Percentiles rank a stretch among this genome's conserved stretches.
phyloP scores from a whole-genome alignment of 2,329 filamentous ascomycete species.

The Colletotrichum phormii region DNA sequence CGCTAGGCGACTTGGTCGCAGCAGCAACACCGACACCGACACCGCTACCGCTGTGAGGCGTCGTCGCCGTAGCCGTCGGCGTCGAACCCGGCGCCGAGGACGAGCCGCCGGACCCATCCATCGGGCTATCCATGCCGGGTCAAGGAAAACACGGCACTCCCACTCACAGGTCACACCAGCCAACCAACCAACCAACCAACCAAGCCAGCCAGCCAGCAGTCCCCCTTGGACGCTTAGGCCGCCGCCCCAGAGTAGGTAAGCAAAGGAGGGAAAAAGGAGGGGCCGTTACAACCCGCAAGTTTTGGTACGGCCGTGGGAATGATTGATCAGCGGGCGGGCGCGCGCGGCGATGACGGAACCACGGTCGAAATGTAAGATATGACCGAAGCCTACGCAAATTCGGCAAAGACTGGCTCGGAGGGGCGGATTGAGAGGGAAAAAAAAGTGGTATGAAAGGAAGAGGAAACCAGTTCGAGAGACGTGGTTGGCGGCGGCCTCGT shows the following conservation, averaged over 20 bases:
- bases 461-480: slow-evolving; percentile 13
- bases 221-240: not conserved
- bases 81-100: slow-evolving; percentile 33
- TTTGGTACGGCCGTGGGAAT: too few relatives aligned
- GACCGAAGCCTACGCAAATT: not conserved
- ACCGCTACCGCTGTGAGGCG: not conserved
- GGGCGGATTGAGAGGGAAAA: not conserved
- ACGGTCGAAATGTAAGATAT: not conserved
- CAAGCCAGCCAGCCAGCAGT: not conserved
- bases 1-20: not conserved
- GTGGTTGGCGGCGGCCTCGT: slow-evolving; percentile 34
- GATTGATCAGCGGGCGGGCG: too few relatives aligned
- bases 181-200: not conserved
- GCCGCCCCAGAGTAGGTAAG: not conserved
- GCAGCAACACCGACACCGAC: not conserved
- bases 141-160: too few relatives aligned
- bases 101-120: slow-evolving; percentile 33
- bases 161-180: too few relatives aligned
- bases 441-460: slow-evolving; percentile 18
- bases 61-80: slow-evolving; percentile 29
- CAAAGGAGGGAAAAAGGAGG: not conserved
- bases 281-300: not conserved
- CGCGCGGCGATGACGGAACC: not conserved
- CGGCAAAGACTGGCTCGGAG: not conserved
- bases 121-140: slow-evolving; percentile 26